Evolutionary conservation across 805 yeast species (phyloP).

Genomic region (Candida golubevii): DNA sequence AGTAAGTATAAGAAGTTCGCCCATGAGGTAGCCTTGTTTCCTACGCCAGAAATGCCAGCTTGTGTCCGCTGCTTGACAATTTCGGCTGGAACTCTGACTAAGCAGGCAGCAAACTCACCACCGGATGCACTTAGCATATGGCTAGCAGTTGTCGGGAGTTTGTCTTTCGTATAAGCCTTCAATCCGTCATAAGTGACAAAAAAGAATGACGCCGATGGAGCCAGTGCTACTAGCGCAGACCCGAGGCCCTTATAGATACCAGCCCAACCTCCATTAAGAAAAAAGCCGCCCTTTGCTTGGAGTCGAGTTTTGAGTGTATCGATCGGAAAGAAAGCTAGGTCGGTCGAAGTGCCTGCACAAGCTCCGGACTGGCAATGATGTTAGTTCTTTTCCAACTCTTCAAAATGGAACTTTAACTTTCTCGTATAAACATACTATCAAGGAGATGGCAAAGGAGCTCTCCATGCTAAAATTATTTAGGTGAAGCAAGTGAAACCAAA

Average conservation of each 20-base stretch:
- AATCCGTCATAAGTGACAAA: constrained; percentile 75
- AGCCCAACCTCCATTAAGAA: constrained; percentile 84
- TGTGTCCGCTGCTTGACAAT: constrained; percentile 95
- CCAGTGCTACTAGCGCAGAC: constrained; percentile 89
- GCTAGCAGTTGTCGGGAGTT: constrained; percentile 32
- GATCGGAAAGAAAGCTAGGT: constrained; percentile 90
- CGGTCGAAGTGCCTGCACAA: constrained; percentile 95
- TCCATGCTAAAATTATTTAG: constrained; percentile 19
- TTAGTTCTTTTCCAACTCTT: neutral
- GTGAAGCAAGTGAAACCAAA: too few relatives aligned
- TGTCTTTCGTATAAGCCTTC: constrained; percentile 44
- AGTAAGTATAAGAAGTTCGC: constrained; percentile 63
- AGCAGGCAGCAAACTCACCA: constrained; percentile 92
- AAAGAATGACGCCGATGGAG: constrained; percentile 59
- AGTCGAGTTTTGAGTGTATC: constrained; percentile 92
- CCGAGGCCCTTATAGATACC: constrained; percentile 93
- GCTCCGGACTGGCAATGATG: constrained; percentile 61
- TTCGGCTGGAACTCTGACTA: constrained; percentile 94
- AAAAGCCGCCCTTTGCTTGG: constrained; percentile 94
- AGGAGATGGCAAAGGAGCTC: constrained; percentile 28
- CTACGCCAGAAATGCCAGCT: constrained; percentile 34
- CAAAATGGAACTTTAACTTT: neutral
- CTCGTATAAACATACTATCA: constrained; percentile 25
- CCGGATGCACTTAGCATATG: constrained; percentile 87
- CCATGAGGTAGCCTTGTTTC: constrained; percentile 51